Percentiles rank a stretch among this genome's conserved stretches.
phyloP scores from a whole-genome alignment of 495 filamentous ascomycete genomes.

The Pseudotulostoma volvatum region DNA sequence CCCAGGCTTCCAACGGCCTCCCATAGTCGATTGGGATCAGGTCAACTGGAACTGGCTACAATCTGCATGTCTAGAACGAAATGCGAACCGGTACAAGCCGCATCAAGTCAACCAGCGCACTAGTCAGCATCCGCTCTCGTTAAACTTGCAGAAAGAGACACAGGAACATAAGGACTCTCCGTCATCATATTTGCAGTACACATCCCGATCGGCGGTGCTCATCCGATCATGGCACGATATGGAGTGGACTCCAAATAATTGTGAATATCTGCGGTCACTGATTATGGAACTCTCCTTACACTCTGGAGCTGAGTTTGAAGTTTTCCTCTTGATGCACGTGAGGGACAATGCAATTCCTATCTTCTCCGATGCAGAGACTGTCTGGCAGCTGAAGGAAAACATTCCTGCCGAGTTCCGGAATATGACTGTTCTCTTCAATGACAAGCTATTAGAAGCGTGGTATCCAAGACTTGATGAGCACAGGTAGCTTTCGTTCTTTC shows the following conservation, averaged over 20 bases:
- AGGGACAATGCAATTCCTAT: slow-evolving; percentile 42
- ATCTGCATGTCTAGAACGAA: slow-evolving; percentile 42
- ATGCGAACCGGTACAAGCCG: slow-evolving; percentile 40
- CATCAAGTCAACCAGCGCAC: neutral
- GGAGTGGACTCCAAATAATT: slow-evolving; percentile 50
- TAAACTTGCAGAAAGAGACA: slow-evolving; percentile 4
- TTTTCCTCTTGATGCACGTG: slow-evolving; percentile 60
- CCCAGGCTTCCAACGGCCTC: no score
- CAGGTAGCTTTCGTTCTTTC: slow-evolving; percentile 2
- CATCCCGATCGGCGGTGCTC: slow-evolving; percentile 56
- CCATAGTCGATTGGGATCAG: slow-evolving; percentile 41
- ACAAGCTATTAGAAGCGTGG: slow-evolving; percentile 14
- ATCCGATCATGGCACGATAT: slow-evolving; percentile 53
- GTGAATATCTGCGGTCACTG: slow-evolving; percentile 52
- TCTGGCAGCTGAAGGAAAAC: slow-evolving; percentile 36
- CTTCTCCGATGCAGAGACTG: slow-evolving; percentile 29
- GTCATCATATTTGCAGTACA: no score
- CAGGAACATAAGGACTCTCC: no score
- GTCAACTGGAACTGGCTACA: slow-evolving; percentile 61
- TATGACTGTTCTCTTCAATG: slow-evolving; percentile 55
- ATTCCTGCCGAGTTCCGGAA: slow-evolving; percentile 49
- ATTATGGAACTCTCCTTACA: slow-evolving; percentile 56
- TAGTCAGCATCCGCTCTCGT: slow-evolving; percentile 2
- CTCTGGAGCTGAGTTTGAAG: slow-evolving; percentile 61
- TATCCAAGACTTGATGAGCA: slow-evolving; percentile 13